Evolutionary conservation across 495 filamentous ascomycete genomes (phyloP), one percentile per base, ranked within the genome.

Genomic region (Trichoderma gamsii): DNA sequence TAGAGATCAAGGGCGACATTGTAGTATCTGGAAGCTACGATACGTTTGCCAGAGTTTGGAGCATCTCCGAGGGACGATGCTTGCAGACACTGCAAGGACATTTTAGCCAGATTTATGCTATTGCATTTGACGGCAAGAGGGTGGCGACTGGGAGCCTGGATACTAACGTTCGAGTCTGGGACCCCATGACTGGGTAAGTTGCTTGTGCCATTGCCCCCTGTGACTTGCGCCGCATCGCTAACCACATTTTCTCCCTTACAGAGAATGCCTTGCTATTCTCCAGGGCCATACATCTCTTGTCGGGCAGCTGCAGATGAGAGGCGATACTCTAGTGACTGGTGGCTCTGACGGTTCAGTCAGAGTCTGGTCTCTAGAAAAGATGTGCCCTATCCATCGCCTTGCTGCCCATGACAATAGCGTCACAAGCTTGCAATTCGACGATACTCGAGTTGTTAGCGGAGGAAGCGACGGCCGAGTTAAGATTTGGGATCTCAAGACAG

Each of bases 391-490:
- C 59, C 95, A 99, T 76, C 87, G 95, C 23, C 83, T 98, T 61
- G 95, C 95, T 32, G 95, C 95, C n/a, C 95, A 99, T 72, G 95
- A 99, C 76, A 99, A 99, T 74, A 96, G 92, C 69, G 95, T 99
- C 35, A 99, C 96, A 0, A 96, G 92, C 74, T 82, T 99, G 65
- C 95, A 99, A 76, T 99, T 98, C 73, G 95, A 99, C 73, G 92
- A 96, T 74, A 90, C 88, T 41, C 86, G 95, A 41, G 93, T 99
- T 65, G 96, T 99, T 44, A 95, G 90, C 71, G 95, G 95, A 69
- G 95, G 95, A 23, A 95, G 91, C 73, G 96, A 99, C 79, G 95
- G 95, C 12, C 86, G 96, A 46, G 95, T 99, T 67, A 98, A 97
- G 75, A 90, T 99, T 51, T 99, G 95, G 95, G 94, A 96, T 78